Percentiles rank a stretch among this genome's conserved stretches.
These are phyloP conservation scores for Oryza meyeriana DNA, from an alignment of 176 grass and related monocot species.

Conservation along the genomic window DNA sequence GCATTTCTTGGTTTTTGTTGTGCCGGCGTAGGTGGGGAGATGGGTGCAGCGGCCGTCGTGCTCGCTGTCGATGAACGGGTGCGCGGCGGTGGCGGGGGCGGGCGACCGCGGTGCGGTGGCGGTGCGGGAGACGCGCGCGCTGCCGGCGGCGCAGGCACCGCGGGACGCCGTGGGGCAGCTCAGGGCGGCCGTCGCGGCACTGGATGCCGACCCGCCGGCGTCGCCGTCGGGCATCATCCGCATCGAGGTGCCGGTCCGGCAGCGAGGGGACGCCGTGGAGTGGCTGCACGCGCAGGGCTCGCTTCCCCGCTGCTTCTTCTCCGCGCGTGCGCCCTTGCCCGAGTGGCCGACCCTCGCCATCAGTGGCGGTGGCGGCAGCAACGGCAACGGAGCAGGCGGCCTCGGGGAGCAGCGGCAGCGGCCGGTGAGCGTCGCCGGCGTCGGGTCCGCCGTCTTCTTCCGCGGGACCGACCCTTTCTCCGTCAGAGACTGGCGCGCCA, in stretches of 20 bases:
- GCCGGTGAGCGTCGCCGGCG: conserved; percentile 69
- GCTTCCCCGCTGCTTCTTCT: conserved; percentile 82
- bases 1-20: neutral
- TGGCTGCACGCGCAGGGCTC: conserved; percentile 75
- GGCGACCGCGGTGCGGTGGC: conserved; percentile 23
- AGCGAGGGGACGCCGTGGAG: conserved; percentile 68
- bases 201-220: conserved; percentile 21
- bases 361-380: neutral
- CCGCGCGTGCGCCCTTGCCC: conserved; percentile 38
- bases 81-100: conserved; percentile 1
- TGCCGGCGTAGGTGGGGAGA: neutral
- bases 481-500: conserved; percentile 64
- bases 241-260: conserved; percentile 77
- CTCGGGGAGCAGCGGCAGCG: neutral
- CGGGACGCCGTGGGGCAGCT: conserved; percentile 59
- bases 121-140: conserved; percentile 46
- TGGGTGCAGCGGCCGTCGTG: conserved; percentile 34
- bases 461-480: conserved; percentile 56
- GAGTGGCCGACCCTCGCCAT: neutral
- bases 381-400: conserved; percentile 27
- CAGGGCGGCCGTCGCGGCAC: conserved; percentile 42
- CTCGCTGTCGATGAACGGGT: conserved; percentile 78
- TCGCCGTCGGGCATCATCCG: conserved; percentile 79
- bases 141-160: conserved; percentile 44
- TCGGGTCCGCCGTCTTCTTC: conserved; percentile 84